phyloP scores from a whole-genome alignment of 192 early-diverging fungal species.

The Chytriomyces confervae region DNA sequence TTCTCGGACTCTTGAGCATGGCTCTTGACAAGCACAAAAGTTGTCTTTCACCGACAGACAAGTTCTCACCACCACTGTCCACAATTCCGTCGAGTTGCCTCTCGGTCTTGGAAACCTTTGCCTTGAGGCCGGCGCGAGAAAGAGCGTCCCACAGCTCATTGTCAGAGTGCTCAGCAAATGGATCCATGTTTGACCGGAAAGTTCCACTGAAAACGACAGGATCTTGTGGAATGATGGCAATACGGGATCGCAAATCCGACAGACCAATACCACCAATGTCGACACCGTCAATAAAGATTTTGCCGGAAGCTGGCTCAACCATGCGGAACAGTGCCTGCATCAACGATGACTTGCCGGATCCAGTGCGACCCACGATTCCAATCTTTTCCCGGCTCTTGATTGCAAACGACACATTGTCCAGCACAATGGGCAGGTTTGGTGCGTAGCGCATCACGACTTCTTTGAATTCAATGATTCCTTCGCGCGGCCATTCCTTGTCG shows the following conservation, averaged over 20 bases:
- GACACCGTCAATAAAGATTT: conserved; percentile 48
- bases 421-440: conserved; percentile 53
- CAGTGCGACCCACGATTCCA: conserved; percentile 57
- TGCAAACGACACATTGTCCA: conserved; percentile 48
- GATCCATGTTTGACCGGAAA: conserved; percentile 74
- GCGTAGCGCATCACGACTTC: conserved; percentile 55
- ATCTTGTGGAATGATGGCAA: conserved; percentile 94
- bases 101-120: conserved; percentile 57
- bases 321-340: conserved; percentile 50
- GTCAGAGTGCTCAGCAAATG: conserved; percentile 66
- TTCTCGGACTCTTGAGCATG: conserved; percentile 53
- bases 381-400: conserved; percentile 52
- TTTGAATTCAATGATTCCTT: conserved; percentile 53
- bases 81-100: conserved; percentile 70
- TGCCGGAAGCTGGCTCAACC: conserved; percentile 25
- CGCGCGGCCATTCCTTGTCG: conserved; percentile 50
- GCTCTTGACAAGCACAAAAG: conserved; percentile 64
- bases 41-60: conserved; percentile 78
- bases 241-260: conserved; percentile 63
- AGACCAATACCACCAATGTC: conserved; percentile 68
- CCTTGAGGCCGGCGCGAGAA: conserved; percentile 68
- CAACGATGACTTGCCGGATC: conserved; percentile 46
- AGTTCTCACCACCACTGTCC: conserved; percentile 81
- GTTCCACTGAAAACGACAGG: conserved; percentile 68
- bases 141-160: conserved; percentile 73